phyloP scores from a whole-genome alignment of 768 basidiomycete species.

The Termitomyces sp. region DNA sequence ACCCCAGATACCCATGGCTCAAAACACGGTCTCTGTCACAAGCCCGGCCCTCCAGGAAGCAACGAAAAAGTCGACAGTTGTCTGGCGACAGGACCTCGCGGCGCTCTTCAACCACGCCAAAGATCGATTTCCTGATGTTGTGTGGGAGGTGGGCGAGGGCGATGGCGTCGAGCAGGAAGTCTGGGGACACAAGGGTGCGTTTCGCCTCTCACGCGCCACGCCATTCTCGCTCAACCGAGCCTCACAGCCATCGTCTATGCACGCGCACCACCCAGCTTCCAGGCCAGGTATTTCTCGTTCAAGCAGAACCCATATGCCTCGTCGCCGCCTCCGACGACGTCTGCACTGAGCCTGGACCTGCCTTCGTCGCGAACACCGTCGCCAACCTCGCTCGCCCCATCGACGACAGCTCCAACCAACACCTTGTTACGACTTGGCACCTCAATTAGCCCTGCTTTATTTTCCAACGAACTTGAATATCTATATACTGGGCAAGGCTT shows the following conservation, averaged over 20 bases:
- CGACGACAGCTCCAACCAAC: slow-evolving; percentile 36
- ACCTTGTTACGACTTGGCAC: slow-evolving; percentile 61
- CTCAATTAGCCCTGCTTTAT: slow-evolving; percentile 72
- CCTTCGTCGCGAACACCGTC: slow-evolving; percentile 30
- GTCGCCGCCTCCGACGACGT: slow-evolving; percentile 53
- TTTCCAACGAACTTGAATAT: slow-evolving; percentile 89
- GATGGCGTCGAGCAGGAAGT: slow-evolving; percentile 56
- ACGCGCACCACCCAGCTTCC: slow-evolving; percentile 89
- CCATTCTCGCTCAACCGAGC: neutral
- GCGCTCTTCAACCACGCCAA: slow-evolving; percentile 78
- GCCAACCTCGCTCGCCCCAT: slow-evolving; percentile 42
- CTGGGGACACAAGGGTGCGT: slow-evolving; percentile 93
- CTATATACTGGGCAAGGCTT: slow-evolving; percentile 91
- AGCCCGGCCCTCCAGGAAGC: slow-evolving; percentile 59
- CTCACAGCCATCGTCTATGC: slow-evolving; percentile 81
- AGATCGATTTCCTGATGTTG: slow-evolving; percentile 93
- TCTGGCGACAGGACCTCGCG: slow-evolving; percentile 82
- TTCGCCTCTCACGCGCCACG: neutral
- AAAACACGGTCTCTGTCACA: slow-evolving; percentile 5
- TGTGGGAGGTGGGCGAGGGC: slow-evolving; percentile 73
- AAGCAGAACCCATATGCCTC: slow-evolving; percentile 46
- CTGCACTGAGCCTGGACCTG: slow-evolving; percentile 56
- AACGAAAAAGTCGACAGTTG: slow-evolving; percentile 57
- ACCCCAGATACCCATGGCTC: slow-evolving; percentile 18
- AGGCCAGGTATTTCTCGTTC: slow-evolving; percentile 83